Conservation (phyloP, 2,329 filamentous ascomycete species). For the Cercospora berteroae region DNA sequence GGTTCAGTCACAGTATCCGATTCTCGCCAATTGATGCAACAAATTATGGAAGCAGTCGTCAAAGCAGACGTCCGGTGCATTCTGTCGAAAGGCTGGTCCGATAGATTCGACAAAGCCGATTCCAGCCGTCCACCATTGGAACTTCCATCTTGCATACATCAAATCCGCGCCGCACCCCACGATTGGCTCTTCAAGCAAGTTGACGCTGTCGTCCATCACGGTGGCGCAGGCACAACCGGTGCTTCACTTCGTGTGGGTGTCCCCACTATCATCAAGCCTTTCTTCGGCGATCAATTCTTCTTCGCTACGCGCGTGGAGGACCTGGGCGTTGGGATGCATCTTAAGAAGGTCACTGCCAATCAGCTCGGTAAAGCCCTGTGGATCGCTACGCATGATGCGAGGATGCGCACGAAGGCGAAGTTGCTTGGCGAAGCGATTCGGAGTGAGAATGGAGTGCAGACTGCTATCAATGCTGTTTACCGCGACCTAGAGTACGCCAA, state of each 20-base stretch:
- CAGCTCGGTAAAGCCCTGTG: slow-evolving; percentile 82
- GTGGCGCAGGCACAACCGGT: slow-evolving; percentile 90
- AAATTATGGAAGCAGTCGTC: slow-evolving; percentile 86
- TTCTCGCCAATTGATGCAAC: slow-evolving; percentile 80
- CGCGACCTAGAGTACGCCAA: slow-evolving; percentile 91
- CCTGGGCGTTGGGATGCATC: slow-evolving; percentile 82
- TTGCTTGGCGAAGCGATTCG: slow-evolving; percentile 84
- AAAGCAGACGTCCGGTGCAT: slow-evolving; percentile 94
- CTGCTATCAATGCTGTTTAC: slow-evolving; percentile 88
- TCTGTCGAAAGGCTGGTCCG: slow-evolving; percentile 94
- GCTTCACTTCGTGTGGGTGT: slow-evolving; percentile 87
- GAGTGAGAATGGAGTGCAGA: slow-evolving; percentile 85
- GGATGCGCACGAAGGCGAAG: slow-evolving; percentile 85
- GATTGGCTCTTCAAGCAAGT: slow-evolving; percentile 96
- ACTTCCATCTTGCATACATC: slow-evolving; percentile 75
- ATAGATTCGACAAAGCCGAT: slow-evolving; percentile 64
- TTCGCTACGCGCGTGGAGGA: slow-evolving; percentile 89
- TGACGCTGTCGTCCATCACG: slow-evolving; percentile 91
- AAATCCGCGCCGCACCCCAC: slow-evolving; percentile 88
- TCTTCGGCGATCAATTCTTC: slow-evolving; percentile 98
- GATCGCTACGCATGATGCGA: slow-evolving; percentile 84
- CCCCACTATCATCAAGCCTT: slow-evolving; percentile 91
- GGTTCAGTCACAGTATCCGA: slow-evolving; percentile 94
- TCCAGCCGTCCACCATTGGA: slow-evolving; percentile 61
- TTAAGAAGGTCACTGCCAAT: slow-evolving; percentile 86